phyloP scores from a whole-genome alignment of 495 filamentous ascomycete species.

The Aspergillus kassunensis region DNA sequence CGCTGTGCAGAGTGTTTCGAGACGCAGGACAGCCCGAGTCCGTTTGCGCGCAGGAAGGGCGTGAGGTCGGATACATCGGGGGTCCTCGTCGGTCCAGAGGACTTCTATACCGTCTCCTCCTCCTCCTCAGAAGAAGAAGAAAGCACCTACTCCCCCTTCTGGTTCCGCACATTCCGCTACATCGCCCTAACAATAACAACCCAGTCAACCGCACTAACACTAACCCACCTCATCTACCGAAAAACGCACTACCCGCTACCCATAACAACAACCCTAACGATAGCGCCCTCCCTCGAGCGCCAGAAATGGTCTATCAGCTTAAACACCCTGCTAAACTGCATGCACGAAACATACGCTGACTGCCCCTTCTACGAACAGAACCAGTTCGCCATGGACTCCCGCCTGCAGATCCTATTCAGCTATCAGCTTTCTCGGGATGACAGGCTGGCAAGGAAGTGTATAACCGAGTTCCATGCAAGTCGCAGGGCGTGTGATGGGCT shows the following conservation, averaged over 20 bases:
- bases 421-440: constrained; percentile 26
- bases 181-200: constrained; percentile 17
- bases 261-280: constrained; percentile 15
- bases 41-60: constrained; percentile 15
- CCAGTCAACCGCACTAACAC: neutral
- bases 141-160: constrained; percentile 21
- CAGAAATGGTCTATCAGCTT: constrained; percentile 26
- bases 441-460: constrained; percentile 21
- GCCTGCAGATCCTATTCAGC: constrained; percentile 24
- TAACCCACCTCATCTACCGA: constrained; percentile 11
- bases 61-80: constrained; percentile 15
- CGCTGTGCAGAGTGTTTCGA: constrained; percentile 26
- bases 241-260: constrained; percentile 22
- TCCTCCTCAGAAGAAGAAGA: neutral
- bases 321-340: constrained; percentile 22
- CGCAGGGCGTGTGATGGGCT: constrained; percentile 19
- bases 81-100: constrained; percentile 19
- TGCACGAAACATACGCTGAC: constrained; percentile 30
- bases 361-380: constrained; percentile 33
- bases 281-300: constrained; percentile 4
- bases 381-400: constrained; percentile 25
- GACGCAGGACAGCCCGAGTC: constrained; percentile 18
- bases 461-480: constrained; percentile 25
- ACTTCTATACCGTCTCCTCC: constrained; percentile 16
- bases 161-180: constrained; percentile 30